Base-by-base conservation (phyloP, 1,284 basidiomycete species). In the Tilletia setariae region DNA sequence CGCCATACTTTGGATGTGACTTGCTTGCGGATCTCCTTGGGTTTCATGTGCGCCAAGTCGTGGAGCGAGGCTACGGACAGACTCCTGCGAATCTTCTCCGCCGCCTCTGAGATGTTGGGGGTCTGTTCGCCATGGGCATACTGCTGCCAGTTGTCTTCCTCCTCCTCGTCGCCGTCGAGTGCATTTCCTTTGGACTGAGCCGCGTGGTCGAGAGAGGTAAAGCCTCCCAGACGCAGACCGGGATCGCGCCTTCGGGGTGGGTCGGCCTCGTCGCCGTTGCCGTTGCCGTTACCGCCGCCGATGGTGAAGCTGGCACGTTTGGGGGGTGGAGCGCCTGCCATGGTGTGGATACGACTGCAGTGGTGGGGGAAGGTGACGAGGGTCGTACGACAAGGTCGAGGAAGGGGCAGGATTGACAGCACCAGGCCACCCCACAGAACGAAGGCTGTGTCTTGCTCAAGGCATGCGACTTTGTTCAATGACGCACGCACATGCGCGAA, bases 1-100 rank as follows among this genome's bases (percentile, higher is more conserved):
- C 80, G 65, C 80, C 80, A 82, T 1, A 82, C 71, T 70, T 79
- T 80, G 61, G 70, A 78, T 43, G 76, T 71, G 11, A 80, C 78
- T 32, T 70, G 62, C 25, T 75, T 76, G 43, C 78, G 73, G 28
- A 81, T 68, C 67, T 80, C 69, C 51, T 68, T 68, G 4, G 74
- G 64, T 6, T 79, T 76, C 67, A 74, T 74, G 23, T 74, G 70
- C 1, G 79, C 77, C 2, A 82, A 70, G 13, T 80, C 75, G 42
- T 81, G 77, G 21, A 82, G 68, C 7, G 68, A 71, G 1, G 74
- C 73, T 21, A 82, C 73, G 61, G 75, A 77, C 7, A 82, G 71
- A 28, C 68, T 75, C 35, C 79, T 76, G 59, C 79, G 77, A 44
- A 97, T 84, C 83, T 97, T 94, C n/a, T 91, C 87, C 75, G 95